Conservation (phyloP, 2,329 filamentous ascomycete species). For the Phaeosphaeriaceae sp. region DNA sequence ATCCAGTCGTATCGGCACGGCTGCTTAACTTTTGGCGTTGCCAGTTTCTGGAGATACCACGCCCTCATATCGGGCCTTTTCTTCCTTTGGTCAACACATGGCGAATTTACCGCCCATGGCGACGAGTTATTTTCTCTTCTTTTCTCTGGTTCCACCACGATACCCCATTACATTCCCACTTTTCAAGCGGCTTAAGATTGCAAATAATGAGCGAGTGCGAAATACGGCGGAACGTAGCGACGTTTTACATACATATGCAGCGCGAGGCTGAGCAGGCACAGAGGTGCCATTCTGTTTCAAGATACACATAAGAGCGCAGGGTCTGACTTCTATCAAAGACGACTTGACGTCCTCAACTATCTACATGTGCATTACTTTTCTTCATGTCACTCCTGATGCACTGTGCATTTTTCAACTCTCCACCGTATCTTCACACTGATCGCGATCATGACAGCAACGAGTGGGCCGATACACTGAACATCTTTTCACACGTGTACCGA, state of each 20-base stretch:
- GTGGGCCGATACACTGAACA: not conserved
- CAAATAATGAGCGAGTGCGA: slow-evolving; percentile 30
- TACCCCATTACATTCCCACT: slow-evolving; percentile 46
- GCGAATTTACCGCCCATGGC: slow-evolving; percentile 12
- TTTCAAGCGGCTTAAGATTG: slow-evolving; percentile 35
- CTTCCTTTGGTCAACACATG: slow-evolving; percentile 30
- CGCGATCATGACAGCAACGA: not conserved
- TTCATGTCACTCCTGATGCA: not conserved
- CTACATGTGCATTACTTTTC: not conserved
- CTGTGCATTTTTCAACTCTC: not conserved
- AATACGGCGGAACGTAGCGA: slow-evolving; percentile 21
- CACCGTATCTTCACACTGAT: not conserved
- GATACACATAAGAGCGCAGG: slow-evolving; percentile 17
- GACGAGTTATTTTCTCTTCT: slow-evolving; percentile 27
- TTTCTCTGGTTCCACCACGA: slow-evolving; percentile 41
- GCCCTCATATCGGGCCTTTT: slow-evolving; percentile 27
- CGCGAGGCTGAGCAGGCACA: slow-evolving; percentile 18
- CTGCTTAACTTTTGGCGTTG: slow-evolving; percentile 28
- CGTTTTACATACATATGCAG: slow-evolving; percentile 22
- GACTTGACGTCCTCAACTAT: slow-evolving; percentile 2
- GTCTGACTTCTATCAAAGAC: slow-evolving; percentile 1
- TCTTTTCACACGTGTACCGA: not conserved
- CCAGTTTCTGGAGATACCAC: slow-evolving; percentile 38
- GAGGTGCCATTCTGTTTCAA: slow-evolving; percentile 21
- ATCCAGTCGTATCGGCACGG: slow-evolving; percentile 16